phyloP scores from a whole-genome alignment of 2,329 filamentous ascomycete species.

The Talaromyces amestolkiae region DNA sequence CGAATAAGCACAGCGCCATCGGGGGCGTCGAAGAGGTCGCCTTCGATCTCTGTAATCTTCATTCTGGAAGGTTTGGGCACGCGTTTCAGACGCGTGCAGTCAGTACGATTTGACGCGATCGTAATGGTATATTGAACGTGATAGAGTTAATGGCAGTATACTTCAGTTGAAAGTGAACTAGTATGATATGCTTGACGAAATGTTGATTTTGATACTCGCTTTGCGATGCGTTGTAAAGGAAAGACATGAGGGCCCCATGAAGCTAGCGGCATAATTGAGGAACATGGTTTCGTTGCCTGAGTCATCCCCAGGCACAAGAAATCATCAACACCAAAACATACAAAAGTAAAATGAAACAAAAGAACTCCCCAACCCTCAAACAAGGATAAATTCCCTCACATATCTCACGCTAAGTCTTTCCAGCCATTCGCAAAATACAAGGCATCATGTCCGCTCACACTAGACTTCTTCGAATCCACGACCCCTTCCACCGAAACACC shows the following conservation, averaged over 20 bases:
- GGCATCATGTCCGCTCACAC: background rate
- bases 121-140: too few relatives aligned
- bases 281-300: too few relatives aligned
- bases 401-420: background rate
- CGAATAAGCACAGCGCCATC: conserved; percentile 52
- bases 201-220: background rate
- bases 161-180: too few relatives aligned
- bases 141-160: background rate
- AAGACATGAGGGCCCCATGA: too few relatives aligned
- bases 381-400: background rate
- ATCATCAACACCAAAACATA: background rate
- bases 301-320: background rate
- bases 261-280: too few relatives aligned
- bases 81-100: background rate
- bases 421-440: background rate
- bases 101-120: background rate
- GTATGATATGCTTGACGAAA: too few relatives aligned
- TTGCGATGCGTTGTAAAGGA: background rate
- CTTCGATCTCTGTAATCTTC: conserved; percentile 31
- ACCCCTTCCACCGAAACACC: background rate
- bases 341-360: background rate
- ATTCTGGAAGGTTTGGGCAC: background rate
- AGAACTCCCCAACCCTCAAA: background rate
- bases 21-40: conserved; percentile 56
- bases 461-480: background rate